Evolutionary conservation across 2,329 filamentous ascomycete genomes (phyloP).

Genomic region (Drechslera avenae): DNA sequence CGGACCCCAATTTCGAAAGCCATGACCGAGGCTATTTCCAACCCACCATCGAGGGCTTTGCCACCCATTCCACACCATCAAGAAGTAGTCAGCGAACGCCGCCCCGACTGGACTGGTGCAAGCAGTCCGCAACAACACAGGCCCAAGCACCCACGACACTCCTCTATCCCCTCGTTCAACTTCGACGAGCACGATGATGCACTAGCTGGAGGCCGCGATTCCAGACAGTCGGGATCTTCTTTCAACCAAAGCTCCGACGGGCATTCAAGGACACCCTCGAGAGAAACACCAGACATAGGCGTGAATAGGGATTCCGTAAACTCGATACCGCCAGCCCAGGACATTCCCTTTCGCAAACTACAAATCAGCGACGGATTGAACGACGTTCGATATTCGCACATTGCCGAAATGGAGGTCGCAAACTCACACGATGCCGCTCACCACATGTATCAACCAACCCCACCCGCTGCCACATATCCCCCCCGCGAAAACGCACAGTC

Average conservation of each 20-base stretch:
- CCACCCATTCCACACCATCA: slow-evolving; percentile 34
- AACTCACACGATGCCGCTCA: slow-evolving; percentile 33
- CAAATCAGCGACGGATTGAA: slow-evolving; percentile 43
- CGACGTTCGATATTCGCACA: slow-evolving; percentile 40
- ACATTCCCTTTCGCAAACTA: slow-evolving; percentile 43
- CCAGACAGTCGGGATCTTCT: slow-evolving; percentile 43
- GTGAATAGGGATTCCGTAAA: slow-evolving; percentile 29
- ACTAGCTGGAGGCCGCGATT: slow-evolving; percentile 37
- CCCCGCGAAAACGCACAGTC: slow-evolving; percentile 35
- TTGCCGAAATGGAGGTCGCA: slow-evolving; percentile 38
- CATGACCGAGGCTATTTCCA: slow-evolving; percentile 37
- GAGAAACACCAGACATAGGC: slow-evolving; percentile 40
- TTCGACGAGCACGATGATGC: slow-evolving; percentile 40
- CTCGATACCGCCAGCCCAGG: slow-evolving; percentile 36
- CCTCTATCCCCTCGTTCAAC: slow-evolving; percentile 40
- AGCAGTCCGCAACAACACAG: slow-evolving; percentile 35
- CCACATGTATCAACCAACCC: slow-evolving; percentile 31
- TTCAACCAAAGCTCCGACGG: slow-evolving; percentile 38
- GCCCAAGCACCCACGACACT: slow-evolving; percentile 22
- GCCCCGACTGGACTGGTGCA: slow-evolving; percentile 23
- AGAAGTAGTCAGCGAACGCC: slow-evolving; percentile 13
- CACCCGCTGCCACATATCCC: slow-evolving; percentile 29
- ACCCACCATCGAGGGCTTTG: slow-evolving; percentile 29
- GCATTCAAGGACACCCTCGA: slow-evolving; percentile 44
- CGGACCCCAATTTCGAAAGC: slow-evolving; percentile 16